Evolutionary conservation across 2,329 filamentous ascomycete genomes (phyloP), one percentile per base, ranked within the genome.

Genomic region (Allantophomopsis lycopodina): DNA sequence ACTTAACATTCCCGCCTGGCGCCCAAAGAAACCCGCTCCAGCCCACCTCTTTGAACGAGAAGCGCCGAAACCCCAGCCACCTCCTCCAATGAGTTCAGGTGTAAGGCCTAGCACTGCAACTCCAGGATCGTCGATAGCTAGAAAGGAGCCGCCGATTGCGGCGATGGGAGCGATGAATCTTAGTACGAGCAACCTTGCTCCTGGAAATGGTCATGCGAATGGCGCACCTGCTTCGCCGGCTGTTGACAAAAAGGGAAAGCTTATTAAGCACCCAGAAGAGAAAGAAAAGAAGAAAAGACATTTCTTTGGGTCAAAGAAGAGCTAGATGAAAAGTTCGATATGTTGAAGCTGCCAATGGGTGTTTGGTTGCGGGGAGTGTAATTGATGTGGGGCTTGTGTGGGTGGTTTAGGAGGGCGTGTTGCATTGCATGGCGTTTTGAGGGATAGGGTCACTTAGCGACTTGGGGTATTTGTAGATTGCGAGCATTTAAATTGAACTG

Each of bases 1-100:
- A 35, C 69, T 98, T 13, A 79, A 86, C 50, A 73, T 98, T 5
- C 91, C 89, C 1, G 68, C 79, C 41, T 87, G 95, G 45, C 70
- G 79, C 32, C 85, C 86, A 2, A 78, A 79, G 52, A 81, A 77
- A n/a, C 79, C 80, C 44, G 83, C 88, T 1, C 91, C 91, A 1
- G 79, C 79, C 5, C 85, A 94, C 61, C 63, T 98, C 8, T 91
- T 91, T 49, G 86, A 94, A 58, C 74, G 77, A 4, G 75, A 79
- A 1, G 62, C 51, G 50, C 40, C 52, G 50, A 32, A 54, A 49
- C 18, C 42, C 13, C 44, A 42, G 16, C 32, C 44, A 16, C 43
- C 44, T 5, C 43, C 44, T 18, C 11, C 54, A 30, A 47, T 48
- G 31, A 42, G 42, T 15, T 46, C 54, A 44, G 51, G 39, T 23